Percentiles rank a stretch among this genome's conserved stretches.
Conservation (phyloP, 2,329 filamentous ascomycete species). For the Phialemoniopsis sp. region DNA sequence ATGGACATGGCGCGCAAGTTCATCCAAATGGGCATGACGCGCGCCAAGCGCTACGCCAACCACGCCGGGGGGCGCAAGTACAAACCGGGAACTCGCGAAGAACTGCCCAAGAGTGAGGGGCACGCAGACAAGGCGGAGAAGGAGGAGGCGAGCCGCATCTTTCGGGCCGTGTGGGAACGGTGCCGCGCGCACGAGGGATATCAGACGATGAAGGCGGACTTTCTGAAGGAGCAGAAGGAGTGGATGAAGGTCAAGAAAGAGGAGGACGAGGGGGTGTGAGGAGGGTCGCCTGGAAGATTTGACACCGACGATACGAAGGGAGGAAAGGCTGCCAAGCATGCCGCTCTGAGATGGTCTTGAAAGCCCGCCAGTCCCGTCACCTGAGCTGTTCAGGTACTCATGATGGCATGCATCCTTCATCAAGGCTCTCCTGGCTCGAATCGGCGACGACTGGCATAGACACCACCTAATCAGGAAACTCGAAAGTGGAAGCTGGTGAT, state of each 20-base stretch:
- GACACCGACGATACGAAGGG: no score
- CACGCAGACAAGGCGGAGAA: conserved; percentile 46
- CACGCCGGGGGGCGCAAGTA: conserved; percentile 53
- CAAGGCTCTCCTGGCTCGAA: no score
- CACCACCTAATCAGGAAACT: no score
- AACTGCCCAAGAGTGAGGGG: conserved; percentile 35
- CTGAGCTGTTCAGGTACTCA: no score
- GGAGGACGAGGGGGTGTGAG: conserved; percentile 25
- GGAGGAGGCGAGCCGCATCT: conserved; percentile 40
- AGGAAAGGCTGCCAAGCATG: no score
- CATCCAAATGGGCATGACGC: conserved; percentile 63
- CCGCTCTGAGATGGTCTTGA: no score
- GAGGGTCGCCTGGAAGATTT: no score
- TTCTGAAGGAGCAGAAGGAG: conserved; percentile 34
- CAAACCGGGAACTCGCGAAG: conserved; percentile 25
- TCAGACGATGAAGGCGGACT: conserved; percentile 29
- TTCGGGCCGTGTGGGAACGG: conserved; percentile 42
- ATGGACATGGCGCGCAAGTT: conserved; percentile 64
- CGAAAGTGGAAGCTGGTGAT: no score
- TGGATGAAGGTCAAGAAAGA: no score
- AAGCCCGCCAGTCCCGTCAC: no score
- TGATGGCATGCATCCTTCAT: no score
- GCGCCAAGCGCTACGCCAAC: conserved; percentile 56
- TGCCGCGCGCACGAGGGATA: conserved; percentile 40
- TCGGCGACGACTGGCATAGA: no score